Evolutionary conservation across 371 early-diverging fungal species (phyloP).

Genomic region (Catenaria anguillulae): DNA sequence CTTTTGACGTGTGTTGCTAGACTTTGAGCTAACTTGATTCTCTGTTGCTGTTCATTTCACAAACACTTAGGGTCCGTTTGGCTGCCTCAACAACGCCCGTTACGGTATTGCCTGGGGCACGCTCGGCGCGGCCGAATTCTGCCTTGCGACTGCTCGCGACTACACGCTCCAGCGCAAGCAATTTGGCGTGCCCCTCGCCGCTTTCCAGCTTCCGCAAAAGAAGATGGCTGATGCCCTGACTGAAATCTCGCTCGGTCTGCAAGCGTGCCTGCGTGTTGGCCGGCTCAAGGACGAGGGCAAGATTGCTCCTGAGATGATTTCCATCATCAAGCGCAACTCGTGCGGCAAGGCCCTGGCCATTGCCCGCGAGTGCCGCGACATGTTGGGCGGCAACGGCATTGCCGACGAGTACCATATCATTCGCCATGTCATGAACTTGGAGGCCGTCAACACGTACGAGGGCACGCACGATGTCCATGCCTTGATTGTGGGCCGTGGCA

Average conservation of each 20-base stretch:
- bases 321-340: slow-evolving; percentile 91
- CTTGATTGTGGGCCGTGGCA: slow-evolving; percentile 84
- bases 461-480: slow-evolving; percentile 93
- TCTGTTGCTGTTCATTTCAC: slow-evolving; percentile 11
- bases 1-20: slow-evolving; percentile 12
- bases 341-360: slow-evolving; percentile 88
- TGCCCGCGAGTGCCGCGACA: slow-evolving; percentile 48
- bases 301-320: slow-evolving; percentile 89
- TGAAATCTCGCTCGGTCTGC: slow-evolving; percentile 66
- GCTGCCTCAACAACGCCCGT: slow-evolving; percentile 94
- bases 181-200: slow-evolving; percentile 87
- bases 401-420: slow-evolving; percentile 95
- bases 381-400: slow-evolving; percentile 71
- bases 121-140: slow-evolving; percentile 90
- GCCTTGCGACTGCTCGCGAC: slow-evolving; percentile 72
- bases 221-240: slow-evolving; percentile 91
- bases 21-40: neutral
- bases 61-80: slow-evolving; percentile 97
- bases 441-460: slow-evolving; percentile 95
- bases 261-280: slow-evolving; percentile 83
- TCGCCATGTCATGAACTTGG: slow-evolving; percentile 86
- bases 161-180: slow-evolving; percentile 81
- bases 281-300: slow-evolving; percentile 78
- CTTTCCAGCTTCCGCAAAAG: slow-evolving; percentile 90
- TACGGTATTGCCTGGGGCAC: slow-evolving; percentile 97